Evolutionary conservation across 352 stramenopile genomes (phyloP), one percentile per base, ranked within the genome.

Genomic region (Phytopythium sindhum): DNA sequence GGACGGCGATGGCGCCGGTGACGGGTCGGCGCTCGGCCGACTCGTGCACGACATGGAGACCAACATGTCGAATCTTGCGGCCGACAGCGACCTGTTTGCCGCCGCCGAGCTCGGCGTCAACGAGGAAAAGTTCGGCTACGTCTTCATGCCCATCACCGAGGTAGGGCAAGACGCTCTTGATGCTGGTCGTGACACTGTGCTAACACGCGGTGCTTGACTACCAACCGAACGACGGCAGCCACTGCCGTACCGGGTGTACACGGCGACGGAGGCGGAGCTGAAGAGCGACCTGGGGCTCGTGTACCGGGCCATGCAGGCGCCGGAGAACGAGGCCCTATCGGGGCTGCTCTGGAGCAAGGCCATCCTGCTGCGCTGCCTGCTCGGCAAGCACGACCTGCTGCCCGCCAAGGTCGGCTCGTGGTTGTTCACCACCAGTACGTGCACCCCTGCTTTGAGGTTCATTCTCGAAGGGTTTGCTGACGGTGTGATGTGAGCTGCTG

Each of bases 81-180:
- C 77, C 12, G 83, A 91, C 64, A 85, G 61, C 58, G 63, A 89
- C 54, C 58, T 90, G 5, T 91, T 91, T 52, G 64, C 72, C 19
- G 66, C 65, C 41, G 70, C 72, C 48, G 75, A 83, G 2, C 33
- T 78, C 31, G 61, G 63, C 33, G 61, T 74, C 10, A 76, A 63
- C 45, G 73, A 89, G 35, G 86, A 93, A 61, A 85, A 88, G 62
- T 95, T 93, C 57, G 86, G 82, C 54, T 95, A 91, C 63, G 84
- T 95, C 23, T 95, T 95, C 62, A 79, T 74, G 58, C 79, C 86
- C 7, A 91, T 95, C 21, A 84, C 74, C 9, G 77, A 89, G 70
- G 79, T 84, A 47, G 1, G 42, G n/a, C n/a, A n/a, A n/a, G n/a
- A n/a, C n/a, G n/a, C n/a, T n/a, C n/a, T n/a, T n/a, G n/a, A n/a